Evolutionary conservation across 495 filamentous ascomycete genomes (phyloP).

Genomic region (Parathielavia hyrcaniae): DNA sequence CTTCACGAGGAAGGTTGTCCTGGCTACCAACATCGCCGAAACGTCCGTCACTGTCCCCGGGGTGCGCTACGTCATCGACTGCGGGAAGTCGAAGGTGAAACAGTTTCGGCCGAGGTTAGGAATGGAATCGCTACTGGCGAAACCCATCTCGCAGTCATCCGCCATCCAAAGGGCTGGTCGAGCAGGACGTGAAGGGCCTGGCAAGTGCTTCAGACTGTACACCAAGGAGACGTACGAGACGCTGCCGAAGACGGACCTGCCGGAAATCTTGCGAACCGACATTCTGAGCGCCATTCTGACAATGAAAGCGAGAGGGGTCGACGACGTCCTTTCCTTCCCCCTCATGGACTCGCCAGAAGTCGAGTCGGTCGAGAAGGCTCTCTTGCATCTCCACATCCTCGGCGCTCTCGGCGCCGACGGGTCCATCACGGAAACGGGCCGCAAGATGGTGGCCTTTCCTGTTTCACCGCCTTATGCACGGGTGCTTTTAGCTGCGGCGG

Average conservation of each 20-base stretch:
- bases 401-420: conserved; percentile 69
- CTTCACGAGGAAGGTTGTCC: conserved; percentile 77
- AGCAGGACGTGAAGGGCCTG: conserved; percentile 85
- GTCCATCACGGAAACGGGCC: conserved; percentile 64
- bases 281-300: conserved; percentile 78
- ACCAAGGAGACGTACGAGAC: conserved; percentile 69
- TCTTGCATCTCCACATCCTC: conserved; percentile 72
- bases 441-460: conserved; percentile 73
- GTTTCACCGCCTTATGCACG: conserved; percentile 75
- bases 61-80: conserved; percentile 85
- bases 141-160: conserved; percentile 86
- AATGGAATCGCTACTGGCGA: conserved; percentile 84
- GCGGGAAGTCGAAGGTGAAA: conserved; percentile 90
- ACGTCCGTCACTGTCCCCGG: conserved; percentile 95
- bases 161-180: conserved; percentile 89
- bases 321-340: conserved; percentile 76
- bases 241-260: conserved; percentile 66
- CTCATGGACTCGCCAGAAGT: conserved; percentile 75
- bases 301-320: conserved; percentile 87
- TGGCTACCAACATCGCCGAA: conserved; percentile 96
- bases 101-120: conserved; percentile 79
- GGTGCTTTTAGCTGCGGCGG: conserved; percentile 73
- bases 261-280: conserved; percentile 89
- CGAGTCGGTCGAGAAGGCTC: conserved; percentile 73
- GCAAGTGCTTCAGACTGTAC: conserved; percentile 85